Evolutionary conservation across 2,329 filamentous ascomycete species (phyloP), one percentile per base, ranked within the genome.

Genomic region (Pyrenochaeta sp.): DNA sequence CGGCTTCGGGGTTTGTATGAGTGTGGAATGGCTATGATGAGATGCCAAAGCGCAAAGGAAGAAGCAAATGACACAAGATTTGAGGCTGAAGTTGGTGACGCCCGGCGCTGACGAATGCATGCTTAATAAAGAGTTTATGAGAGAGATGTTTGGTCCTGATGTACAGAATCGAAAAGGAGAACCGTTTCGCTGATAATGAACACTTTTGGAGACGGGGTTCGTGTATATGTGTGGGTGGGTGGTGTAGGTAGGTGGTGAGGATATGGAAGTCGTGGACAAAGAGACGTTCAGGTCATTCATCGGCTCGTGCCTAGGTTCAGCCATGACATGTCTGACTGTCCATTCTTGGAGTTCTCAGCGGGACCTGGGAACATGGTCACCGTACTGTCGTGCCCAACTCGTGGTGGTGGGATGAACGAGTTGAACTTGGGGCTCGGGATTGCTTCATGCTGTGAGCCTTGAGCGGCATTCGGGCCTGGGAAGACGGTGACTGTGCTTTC

Each of bases 321-420:
- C 88, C 88, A 92, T 71, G 86, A 89, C 86, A 91, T 89, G 67
- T 91, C 88, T 75, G 34, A 80, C 23, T 65, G 58, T 34, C 48
- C 55, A 20, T 61, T 53, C 38, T 60, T 61, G n/a, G 41, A 43
- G 23, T 55, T 47, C 14, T 46, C 39, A 6, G 48, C 51, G 3
- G 51, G 55, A 42, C 47, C 55, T 26, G 46, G 7, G 70, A 72
- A 28, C 44, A 69, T 59, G 14, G 67, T 71, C 7, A 61, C 62
- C 14, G 63, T 77, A 53, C 85, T 88, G 24, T 85, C 82, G 1
- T 86, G 85, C 64, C 35, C 84, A 82, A 29, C 73, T 60, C 3
- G 81, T 75, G 63, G 64, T 32, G 4, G 55, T 20, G 65, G 61
- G 28, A 64, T 68, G 48, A 68, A 64, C 1, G 66, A 63, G 76